phyloP scores from a whole-genome alignment of 2,329 filamentous ascomycete species.

The Penicillium sclerotiorum region DNA sequence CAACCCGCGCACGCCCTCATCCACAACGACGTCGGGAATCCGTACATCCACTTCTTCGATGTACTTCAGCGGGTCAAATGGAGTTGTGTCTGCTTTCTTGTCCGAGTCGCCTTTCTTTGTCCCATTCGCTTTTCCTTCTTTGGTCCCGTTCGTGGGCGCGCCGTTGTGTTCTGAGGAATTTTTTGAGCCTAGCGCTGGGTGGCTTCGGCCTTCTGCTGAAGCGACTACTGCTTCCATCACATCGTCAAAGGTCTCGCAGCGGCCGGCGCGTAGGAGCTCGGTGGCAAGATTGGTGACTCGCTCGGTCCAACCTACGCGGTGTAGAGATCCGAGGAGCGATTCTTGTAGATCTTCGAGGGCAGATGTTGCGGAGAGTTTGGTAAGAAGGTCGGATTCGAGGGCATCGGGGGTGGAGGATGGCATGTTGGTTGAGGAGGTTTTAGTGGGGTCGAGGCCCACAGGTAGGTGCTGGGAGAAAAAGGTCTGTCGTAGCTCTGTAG shows the following conservation, averaged over 20 bases:
- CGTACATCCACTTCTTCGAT: conserved; percentile 49
- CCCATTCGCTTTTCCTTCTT: conserved; percentile 22
- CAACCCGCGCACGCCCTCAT: conserved; percentile 54
- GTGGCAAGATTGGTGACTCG: conserved; percentile 57
- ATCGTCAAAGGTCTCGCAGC: conserved; percentile 60
- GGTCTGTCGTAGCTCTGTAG: neutral
- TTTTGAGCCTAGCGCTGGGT: conserved; percentile 31
- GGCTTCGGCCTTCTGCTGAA: conserved; percentile 41
- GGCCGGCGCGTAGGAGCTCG: conserved; percentile 59
- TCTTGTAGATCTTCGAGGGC: conserved; percentile 60
- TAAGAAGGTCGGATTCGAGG: conserved; percentile 42
- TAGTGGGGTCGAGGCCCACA: conserved; percentile 7
- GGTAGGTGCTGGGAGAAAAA: neutral
- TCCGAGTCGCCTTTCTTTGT: conserved; percentile 23
- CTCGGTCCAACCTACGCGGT: conserved; percentile 62
- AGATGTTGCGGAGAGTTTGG: conserved; percentile 50
- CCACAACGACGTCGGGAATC: conserved; percentile 53
- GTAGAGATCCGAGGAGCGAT: conserved; percentile 57
- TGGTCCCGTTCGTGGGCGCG: conserved; percentile 17
- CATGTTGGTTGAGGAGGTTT: conserved; percentile 13
- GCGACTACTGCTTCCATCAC: conserved; percentile 57
- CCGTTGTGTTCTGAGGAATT: conserved; percentile 22
- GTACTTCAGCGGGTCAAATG: conserved; percentile 28
- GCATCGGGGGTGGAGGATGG: conserved; percentile 36
- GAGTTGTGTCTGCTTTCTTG: conserved; percentile 25